phyloP scores from a whole-genome alignment of 2,329 filamentous ascomycete genomes.

The Epichloe gansuensis region DNA sequence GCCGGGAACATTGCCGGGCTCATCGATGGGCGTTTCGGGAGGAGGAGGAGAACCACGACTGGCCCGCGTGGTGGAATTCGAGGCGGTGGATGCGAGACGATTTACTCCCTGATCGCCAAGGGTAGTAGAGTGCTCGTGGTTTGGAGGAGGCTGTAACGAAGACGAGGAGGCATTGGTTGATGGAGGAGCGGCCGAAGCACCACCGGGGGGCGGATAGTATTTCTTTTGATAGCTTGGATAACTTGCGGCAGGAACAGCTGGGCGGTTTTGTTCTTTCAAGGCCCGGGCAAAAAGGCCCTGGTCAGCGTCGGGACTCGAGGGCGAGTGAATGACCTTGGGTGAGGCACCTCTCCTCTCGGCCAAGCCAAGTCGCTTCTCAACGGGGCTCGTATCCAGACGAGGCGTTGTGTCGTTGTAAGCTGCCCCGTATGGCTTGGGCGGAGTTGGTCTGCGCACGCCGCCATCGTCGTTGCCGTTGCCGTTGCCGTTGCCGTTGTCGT shows the following conservation, averaged over 20 bases:
- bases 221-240: constrained; percentile 41
- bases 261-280: constrained; percentile 29
- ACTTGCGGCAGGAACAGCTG: constrained; percentile 27
- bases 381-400: constrained; percentile 41
- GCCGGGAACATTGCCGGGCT: constrained; percentile 54
- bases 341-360: constrained; percentile 73
- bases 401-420: constrained; percentile 37
- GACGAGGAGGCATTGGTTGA: constrained; percentile 18
- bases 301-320: constrained; percentile 62
- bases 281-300: constrained; percentile 69
- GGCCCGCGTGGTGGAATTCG: constrained; percentile 83
- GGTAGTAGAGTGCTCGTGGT: constrained; percentile 14
- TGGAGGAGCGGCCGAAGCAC: constrained; percentile 17
- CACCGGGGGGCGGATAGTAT: constrained; percentile 47
- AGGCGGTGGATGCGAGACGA: constrained; percentile 68
- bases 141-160: constrained; percentile 10
- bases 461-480: constrained; percentile 20
- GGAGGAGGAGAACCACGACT: constrained; percentile 88
- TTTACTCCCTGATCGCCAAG: constrained; percentile 40
- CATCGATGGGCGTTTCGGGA: constrained; percentile 77
- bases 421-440: constrained; percentile 31
- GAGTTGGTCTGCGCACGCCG: constrained; percentile 33
- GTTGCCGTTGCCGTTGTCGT: constrained; percentile 20
- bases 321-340: constrained; percentile 72
- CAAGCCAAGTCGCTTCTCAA: constrained; percentile 50